Evolutionary conservation across 441 rosid species (phyloP), one percentile per base, ranked within the genome.

Genomic region (Jatropha multifida): DNA sequence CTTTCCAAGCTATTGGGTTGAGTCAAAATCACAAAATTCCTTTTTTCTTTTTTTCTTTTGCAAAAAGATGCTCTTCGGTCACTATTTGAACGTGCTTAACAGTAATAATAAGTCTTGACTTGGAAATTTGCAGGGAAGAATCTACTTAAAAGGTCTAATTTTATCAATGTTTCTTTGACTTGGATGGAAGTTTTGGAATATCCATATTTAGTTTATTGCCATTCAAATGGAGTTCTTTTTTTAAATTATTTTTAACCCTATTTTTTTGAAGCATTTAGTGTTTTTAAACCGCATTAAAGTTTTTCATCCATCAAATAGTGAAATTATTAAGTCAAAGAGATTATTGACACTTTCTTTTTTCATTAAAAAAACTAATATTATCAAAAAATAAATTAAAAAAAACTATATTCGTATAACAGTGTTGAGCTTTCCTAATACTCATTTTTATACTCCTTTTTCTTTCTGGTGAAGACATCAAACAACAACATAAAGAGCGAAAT

Each of bases 341-440:
- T 23, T 32, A 32, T 32, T 32, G 32, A 2, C 32, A 32, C 32
- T 32, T 32, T 1, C 2, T 32, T 32, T 32, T 32, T 32, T 32
- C 0, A 32, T 32, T 32, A 32, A 32, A 32, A 32, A 32, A 32
- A 32, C 32, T 32, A 32, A 32, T 32, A 32, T 32, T 32, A 32
- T 32, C 32, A 42, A 42, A 42, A 42, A 42, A 42, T 5, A 42
- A 42, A 42, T 5, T 5, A 42, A 8, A 42, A 42, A 42, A 8
- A 8, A 44, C 10, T 32, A 32, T 32, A 32, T 32, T 32, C 32
- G 32, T 44, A 2, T 6, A 32, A 44, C 9, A 52, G 72, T 52
- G 27, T 32, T 8, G 32, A 69, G 61, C 73, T 69, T 69, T 52
- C 26, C 26, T 10, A 69, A 38, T 18, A 69, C 73, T 42, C 56